phyloP scores from a whole-genome alignment of 2,329 filamentous ascomycete genomes.

The Rasamsonia emersonii region DNA sequence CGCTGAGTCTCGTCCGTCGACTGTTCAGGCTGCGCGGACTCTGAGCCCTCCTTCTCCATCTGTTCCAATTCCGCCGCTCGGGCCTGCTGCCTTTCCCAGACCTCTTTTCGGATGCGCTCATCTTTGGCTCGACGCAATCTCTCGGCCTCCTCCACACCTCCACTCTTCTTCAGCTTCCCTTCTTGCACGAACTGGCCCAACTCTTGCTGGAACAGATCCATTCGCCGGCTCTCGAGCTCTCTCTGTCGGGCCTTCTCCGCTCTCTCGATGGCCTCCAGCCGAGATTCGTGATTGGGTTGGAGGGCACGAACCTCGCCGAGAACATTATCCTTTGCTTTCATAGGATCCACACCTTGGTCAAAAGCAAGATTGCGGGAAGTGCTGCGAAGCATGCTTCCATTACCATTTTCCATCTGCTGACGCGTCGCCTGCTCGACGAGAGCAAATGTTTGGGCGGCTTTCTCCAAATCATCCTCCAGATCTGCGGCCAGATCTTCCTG shows the following conservation, averaged over 20 bases:
- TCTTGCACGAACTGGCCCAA: constrained; percentile 77
- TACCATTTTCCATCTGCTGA: constrained; percentile 71
- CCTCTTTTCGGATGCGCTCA: constrained; percentile 74
- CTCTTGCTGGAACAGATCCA: constrained; percentile 76
- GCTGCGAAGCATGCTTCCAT: constrained; percentile 35
- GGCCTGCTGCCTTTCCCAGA: constrained; percentile 46
- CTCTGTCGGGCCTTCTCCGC: constrained; percentile 86
- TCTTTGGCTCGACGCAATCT: constrained; percentile 75
- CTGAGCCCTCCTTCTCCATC: constrained; percentile 19
- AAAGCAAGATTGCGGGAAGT: constrained; percentile 45
- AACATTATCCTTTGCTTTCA: constrained; percentile 79
- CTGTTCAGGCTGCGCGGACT: constrained; percentile 13
- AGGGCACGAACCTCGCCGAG: constrained; percentile 88
- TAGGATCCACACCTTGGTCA: constrained; percentile 57
- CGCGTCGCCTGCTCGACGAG: constrained; percentile 97
- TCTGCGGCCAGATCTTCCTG: constrained; percentile 93
- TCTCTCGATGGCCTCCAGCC: constrained; percentile 92
- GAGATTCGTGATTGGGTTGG: constrained; percentile 86
- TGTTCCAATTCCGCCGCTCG: constrained; percentile 43
- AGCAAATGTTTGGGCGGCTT: constrained; percentile 85
- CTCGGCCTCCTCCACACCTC: constrained; percentile 90
- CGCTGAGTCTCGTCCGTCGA: constrained; percentile 10
- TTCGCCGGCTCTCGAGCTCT: constrained; percentile 68
- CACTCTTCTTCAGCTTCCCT: constrained; percentile 89
- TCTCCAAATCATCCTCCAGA: constrained; percentile 88